These are phyloP conservation scores for Bisporella sp. DNA, from an alignment of 2,329 filamentous ascomycete genomes.

Conservation along the genomic window DNA sequence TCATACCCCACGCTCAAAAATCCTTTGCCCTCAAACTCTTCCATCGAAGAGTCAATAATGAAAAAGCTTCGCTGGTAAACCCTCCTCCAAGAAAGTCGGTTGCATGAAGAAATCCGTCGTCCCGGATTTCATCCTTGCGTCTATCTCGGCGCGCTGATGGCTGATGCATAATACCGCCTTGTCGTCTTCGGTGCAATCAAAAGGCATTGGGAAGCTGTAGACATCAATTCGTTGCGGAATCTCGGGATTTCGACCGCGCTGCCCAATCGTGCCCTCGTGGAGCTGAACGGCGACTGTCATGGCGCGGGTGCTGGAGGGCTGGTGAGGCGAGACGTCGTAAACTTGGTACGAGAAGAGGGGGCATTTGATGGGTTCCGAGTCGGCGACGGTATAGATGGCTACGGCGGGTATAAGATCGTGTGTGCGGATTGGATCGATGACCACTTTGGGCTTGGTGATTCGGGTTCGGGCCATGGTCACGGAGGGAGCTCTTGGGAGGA, in stretches of 20 bases:
- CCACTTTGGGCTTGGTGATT: background rate
- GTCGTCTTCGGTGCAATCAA: background rate
- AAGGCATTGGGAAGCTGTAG: background rate
- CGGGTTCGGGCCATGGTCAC: background rate
- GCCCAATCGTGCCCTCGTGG: background rate
- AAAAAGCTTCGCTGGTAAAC: background rate
- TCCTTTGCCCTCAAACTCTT: background rate
- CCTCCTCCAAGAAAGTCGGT: background rate
- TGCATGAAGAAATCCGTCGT: constrained; percentile 1
- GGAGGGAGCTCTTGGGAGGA: background rate
- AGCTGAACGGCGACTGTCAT: background rate
- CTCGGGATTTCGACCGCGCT: background rate
- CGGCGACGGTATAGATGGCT: background rate
- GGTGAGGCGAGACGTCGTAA: constrained; percentile 1
- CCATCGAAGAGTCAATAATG: constrained; percentile 1
- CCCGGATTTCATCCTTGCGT: background rate
- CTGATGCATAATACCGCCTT: background rate
- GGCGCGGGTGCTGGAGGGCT: background rate
- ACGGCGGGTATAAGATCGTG: background rate
- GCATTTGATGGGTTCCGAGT: background rate
- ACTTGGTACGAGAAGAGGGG: constrained; percentile 1
- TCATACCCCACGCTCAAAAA: background rate
- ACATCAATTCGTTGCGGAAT: background rate
- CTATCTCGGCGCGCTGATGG: background rate
- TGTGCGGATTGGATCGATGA: background rate